Conservation (phyloP, 129 eudicot genomes). For the Pulicaria dysenterica region DNA sequence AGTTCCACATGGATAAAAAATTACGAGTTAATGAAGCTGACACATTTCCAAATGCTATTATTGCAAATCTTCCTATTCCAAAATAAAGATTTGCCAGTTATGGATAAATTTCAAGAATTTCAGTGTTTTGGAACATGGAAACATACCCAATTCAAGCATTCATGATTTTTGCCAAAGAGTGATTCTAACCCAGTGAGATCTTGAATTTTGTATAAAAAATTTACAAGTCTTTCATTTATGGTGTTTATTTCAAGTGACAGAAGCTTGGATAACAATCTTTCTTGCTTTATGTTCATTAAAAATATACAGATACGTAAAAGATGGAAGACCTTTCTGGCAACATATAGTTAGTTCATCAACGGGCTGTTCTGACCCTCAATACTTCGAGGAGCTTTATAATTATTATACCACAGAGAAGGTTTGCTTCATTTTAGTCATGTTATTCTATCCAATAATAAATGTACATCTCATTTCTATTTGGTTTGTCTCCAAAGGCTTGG, state of each 20-base stretch:
- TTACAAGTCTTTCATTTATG: not conserved
- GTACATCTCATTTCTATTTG: not conserved
- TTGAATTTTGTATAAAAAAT: not conserved
- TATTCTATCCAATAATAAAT: not conserved
- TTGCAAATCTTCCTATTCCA: not conserved
- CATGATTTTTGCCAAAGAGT: not conserved
- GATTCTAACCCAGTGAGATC: not conserved
- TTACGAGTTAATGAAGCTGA: not conserved
- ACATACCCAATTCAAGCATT: not conserved
- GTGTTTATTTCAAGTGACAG: not conserved
- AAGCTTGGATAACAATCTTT: slow-evolving; percentile 1
- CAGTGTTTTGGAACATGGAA: not conserved
- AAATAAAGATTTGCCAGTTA: not conserved
- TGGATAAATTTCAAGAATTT: not conserved
- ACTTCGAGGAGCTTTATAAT: slow-evolving; percentile 95
- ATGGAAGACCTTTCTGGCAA: slow-evolving; percentile 99
- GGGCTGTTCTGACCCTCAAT: slow-evolving; percentile 91
- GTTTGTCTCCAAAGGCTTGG: slow-evolving; percentile 69
- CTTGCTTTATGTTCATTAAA: slow-evolving; percentile 15
- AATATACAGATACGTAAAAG: slow-evolving; percentile 79
- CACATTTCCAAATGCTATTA: not conserved
- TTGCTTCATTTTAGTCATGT: slow-evolving; percentile 4
- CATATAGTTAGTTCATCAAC: slow-evolving; percentile 94
- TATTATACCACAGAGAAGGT: slow-evolving; percentile 97
- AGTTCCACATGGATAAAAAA: not conserved